A percentile compares a stretch with the other conserved stretches of the same genome.
These are phyloP conservation scores for Cardiospermum halicacabum DNA, from an alignment of 345 rosid genomes.

Conservation along the genomic window DNA sequence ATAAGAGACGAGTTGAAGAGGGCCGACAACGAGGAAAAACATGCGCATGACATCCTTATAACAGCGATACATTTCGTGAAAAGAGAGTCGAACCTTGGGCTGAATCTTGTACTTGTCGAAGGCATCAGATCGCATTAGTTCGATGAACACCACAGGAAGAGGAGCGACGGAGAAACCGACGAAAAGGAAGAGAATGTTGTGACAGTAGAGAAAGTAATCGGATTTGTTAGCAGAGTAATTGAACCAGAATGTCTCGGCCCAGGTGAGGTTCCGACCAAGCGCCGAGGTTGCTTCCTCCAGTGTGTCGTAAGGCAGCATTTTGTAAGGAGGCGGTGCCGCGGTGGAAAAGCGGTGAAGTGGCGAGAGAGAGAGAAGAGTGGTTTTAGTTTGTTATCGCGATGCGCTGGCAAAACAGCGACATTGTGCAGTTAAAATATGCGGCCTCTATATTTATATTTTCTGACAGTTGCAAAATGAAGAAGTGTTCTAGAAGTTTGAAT, in stretches of 20 bases:
- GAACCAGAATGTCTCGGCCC: constrained; percentile 71
- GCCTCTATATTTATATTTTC: background rate
- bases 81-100: constrained; percentile 63
- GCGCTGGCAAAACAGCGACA: background rate
- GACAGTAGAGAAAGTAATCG: constrained; percentile 80
- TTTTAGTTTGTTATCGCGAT: background rate
- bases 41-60: constrained; percentile 72
- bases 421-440: constrained; percentile 28
- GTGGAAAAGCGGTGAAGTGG: constrained; percentile 4
- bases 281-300: constrained; percentile 57
- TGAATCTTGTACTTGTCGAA: constrained; percentile 76
- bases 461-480: background rate
- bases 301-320: constrained; percentile 72
- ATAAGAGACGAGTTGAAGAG: constrained; percentile 75
- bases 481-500: background rate
- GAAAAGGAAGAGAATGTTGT: constrained; percentile 70
- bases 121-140: constrained; percentile 43
- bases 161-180: constrained; percentile 69
- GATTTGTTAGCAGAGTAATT: constrained; percentile 76
- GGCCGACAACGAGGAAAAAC: constrained; percentile 78
- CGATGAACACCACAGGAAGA: constrained; percentile 53
- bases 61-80: constrained; percentile 57
- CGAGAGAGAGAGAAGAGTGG: background rate
- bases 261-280: constrained; percentile 71
- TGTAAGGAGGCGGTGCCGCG: constrained; percentile 17